Conservation (phyloP, 2,329 filamentous ascomycete genomes). For the Colletotrichum tamarilloi region DNA sequence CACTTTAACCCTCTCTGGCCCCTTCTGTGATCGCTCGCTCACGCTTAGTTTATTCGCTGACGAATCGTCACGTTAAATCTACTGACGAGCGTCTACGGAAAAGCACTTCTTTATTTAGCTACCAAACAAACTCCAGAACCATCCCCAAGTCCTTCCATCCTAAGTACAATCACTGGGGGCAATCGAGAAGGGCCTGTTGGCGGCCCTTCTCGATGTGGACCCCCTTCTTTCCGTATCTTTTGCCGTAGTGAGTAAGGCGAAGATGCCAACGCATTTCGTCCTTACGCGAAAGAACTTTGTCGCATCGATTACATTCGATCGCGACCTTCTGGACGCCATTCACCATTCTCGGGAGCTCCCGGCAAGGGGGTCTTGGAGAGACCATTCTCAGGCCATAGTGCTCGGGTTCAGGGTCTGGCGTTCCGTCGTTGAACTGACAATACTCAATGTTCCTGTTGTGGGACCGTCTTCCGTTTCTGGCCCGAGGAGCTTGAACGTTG, state of each 20-base stretch:
- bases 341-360: not conserved
- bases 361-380: not conserved
- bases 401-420: rapidly evolving
- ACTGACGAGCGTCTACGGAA: too few relatives aligned
- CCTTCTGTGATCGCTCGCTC: too few relatives aligned
- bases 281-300: not conserved
- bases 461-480: not conserved
- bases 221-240: not conserved
- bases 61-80: too few relatives aligned
- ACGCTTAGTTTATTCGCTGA: too few relatives aligned
- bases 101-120: too few relatives aligned
- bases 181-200: not conserved
- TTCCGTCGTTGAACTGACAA: not conserved
- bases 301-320: not conserved
- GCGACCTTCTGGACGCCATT: not conserved
- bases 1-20: too few relatives aligned
- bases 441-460: not conserved
- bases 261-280: not conserved
- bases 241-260: not conserved
- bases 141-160: too few relatives aligned
- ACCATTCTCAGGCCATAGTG: not conserved
- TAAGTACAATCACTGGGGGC: too few relatives aligned
- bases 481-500: not conserved
- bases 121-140: too few relatives aligned
- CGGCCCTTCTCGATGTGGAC: not conserved